phyloP scores from a whole-genome alignment of 139 green algal species.

The Chlamydomonas schloesseri region DNA sequence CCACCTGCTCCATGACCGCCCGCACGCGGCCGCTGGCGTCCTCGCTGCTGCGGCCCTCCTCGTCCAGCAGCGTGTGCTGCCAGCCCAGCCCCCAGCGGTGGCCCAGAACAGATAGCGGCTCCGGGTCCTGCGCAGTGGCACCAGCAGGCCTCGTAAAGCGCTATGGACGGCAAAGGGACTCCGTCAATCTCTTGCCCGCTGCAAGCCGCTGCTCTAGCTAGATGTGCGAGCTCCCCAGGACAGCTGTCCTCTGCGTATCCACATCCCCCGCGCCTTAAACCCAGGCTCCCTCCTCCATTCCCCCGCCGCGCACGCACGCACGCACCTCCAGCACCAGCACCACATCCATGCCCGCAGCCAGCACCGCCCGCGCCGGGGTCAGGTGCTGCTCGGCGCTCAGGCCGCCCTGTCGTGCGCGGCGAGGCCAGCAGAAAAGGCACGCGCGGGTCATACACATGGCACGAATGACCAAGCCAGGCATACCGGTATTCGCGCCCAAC shows the following conservation, averaged over 20 bases:
- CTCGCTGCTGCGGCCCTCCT: no score
- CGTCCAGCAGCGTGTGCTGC: neutral
- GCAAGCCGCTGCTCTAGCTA: no score
- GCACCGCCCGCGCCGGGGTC: neutral
- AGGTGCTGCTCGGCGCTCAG: neutral
- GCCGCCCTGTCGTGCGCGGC: neutral
- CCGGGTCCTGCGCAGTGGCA: slow-evolving; percentile 16
- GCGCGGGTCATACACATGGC: neutral
- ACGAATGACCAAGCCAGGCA: neutral
- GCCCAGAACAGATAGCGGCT: neutral
- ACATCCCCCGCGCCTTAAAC: neutral
- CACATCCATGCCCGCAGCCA: slow-evolving; percentile 9
- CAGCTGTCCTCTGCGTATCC: neutral
- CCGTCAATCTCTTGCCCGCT: no score
- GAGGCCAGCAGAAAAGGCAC: no score
- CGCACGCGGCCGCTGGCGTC: neutral
- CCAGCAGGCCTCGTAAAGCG: no score
- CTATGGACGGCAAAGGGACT: no score
- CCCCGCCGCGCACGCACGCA: neutral
- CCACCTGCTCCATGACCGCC: neutral
- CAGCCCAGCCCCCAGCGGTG: slow-evolving; percentile 19
- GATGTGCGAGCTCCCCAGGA: no score
- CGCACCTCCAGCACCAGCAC: slow-evolving; percentile 26
- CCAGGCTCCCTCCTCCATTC: neutral
- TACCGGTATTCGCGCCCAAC: neutral